Conservation (phyloP, 345 rosid genomes). For the Acer saccharum region DNA sequence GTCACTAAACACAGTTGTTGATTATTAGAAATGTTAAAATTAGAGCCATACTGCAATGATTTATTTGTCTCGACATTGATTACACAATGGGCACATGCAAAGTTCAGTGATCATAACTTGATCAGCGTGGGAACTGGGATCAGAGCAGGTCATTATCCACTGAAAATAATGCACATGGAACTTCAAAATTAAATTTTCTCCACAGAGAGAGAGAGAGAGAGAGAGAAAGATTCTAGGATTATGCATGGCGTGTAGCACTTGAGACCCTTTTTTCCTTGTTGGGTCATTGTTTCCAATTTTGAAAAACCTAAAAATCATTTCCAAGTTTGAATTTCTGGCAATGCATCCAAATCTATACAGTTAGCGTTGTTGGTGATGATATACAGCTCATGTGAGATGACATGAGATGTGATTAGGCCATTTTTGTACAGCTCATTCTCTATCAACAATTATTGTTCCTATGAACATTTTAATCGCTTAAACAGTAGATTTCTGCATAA, state of each 20-base stretch:
- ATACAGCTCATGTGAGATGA: conserved; percentile 18
- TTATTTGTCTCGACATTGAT: conserved; percentile 14
- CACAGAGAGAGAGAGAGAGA: background rate
- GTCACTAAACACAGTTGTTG: background rate
- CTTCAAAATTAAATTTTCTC: background rate
- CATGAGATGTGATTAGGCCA: conserved; percentile 1
- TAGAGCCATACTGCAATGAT: conserved; percentile 21
- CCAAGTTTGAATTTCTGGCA: conserved; percentile 14
- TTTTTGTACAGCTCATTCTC: background rate
- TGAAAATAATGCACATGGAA: conserved; percentile 21
- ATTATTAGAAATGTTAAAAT: conserved; percentile 24
- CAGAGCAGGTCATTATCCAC: conserved; percentile 17
- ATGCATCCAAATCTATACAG: conserved; percentile 9
- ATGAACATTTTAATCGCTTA: background rate
- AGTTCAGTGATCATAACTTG: conserved; percentile 1
- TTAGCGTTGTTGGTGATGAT: background rate
- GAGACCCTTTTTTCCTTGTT: conserved; percentile 1
- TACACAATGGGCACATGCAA: conserved; percentile 31
- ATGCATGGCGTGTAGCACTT: background rate
- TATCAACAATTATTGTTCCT: background rate
- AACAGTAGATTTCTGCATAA: background rate
- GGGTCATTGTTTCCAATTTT: conserved; percentile 7
- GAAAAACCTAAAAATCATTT: background rate
- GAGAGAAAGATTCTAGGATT: background rate
- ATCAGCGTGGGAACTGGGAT: conserved; percentile 10